Percentiles rank a stretch among this genome's conserved stretches.
These are phyloP conservation scores for Acarospora socialis DNA, from an alignment of 2,329 filamentous ascomycete species.

Conservation along the genomic window DNA sequence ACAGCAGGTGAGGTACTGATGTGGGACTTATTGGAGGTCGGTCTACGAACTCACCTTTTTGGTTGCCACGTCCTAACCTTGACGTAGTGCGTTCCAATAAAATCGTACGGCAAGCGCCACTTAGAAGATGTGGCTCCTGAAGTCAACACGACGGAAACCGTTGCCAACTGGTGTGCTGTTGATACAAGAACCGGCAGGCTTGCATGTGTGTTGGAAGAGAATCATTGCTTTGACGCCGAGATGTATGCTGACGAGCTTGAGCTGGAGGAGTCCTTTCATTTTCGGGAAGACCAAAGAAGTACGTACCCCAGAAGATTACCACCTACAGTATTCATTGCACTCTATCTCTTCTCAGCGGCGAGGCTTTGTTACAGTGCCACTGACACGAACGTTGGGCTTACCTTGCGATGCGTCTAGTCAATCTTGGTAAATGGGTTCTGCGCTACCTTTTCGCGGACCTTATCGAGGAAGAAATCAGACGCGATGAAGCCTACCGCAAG, in stretches of 20 bases:
- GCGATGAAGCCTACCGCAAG: slow-evolving; percentile 61
- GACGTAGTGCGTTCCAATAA: slow-evolving; percentile 62
- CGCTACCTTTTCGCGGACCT: slow-evolving; percentile 81
- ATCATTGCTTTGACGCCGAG: slow-evolving; percentile 94
- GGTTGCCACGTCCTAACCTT: slow-evolving; percentile 7
- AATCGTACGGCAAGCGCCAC: slow-evolving; percentile 87
- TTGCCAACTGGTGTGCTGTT: slow-evolving; percentile 92
- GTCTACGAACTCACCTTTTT: slow-evolving; percentile 13
- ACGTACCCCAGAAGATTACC: slow-evolving; percentile 22
- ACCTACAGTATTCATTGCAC: not conserved
- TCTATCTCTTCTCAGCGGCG: not conserved
- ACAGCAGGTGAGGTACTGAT: slow-evolving; percentile 88
- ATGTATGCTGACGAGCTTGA: slow-evolving; percentile 87
- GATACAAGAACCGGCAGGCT: slow-evolving; percentile 86
- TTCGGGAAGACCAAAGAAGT: slow-evolving; percentile 89
- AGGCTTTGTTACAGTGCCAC: slow-evolving; percentile 7
- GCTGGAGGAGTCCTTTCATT: slow-evolving; percentile 54
- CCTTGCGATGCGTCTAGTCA: too few species aligned
- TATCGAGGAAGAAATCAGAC: slow-evolving; percentile 76
- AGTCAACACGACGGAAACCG: slow-evolving; percentile 75
- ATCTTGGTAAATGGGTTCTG: slow-evolving; percentile 90
- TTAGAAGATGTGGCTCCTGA: slow-evolving; percentile 80
- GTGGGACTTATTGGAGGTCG: slow-evolving; percentile 81
- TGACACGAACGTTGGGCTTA: slow-evolving; percentile 13
- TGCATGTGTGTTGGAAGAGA: slow-evolving; percentile 81